phyloP scores from a whole-genome alignment of 768 basidiomycete genomes.

The Pleurotus cornucopiae region DNA sequence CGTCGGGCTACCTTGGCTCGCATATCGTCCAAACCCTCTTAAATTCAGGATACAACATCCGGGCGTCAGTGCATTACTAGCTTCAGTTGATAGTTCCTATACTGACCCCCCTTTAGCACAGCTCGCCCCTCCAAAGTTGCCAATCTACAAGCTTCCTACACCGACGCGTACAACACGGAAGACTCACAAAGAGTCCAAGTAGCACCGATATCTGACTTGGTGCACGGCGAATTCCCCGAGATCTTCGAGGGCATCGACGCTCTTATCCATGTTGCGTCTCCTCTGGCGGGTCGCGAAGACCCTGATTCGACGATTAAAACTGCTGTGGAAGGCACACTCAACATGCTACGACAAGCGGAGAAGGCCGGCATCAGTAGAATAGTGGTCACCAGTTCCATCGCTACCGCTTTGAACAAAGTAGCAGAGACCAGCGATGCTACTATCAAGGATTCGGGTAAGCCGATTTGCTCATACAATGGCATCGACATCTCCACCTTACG shows the following conservation, averaged over 20 bases:
- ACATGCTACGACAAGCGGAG: slow-evolving; percentile 33
- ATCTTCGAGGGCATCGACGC: slow-evolving; percentile 44
- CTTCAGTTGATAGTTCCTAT: neutral
- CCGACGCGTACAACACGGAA: slow-evolving; percentile 10
- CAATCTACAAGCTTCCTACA: slow-evolving; percentile 15
- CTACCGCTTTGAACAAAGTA: slow-evolving; percentile 12
- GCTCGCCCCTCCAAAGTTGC: slow-evolving; percentile 16
- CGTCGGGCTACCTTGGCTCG: slow-evolving; percentile 1
- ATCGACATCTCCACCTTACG: neutral
- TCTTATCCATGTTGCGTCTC: slow-evolving; percentile 39
- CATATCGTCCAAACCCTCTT: neutral
- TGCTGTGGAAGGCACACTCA: slow-evolving; percentile 32
- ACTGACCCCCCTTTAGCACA: slow-evolving; percentile 9
- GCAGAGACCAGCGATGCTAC: slow-evolving; percentile 17
- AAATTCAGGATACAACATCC: neutral
- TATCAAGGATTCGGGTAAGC: slow-evolving; percentile 23
- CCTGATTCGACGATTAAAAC: slow-evolving; percentile 18
- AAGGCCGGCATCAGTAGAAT: slow-evolving; percentile 30
- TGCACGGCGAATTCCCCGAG: slow-evolving; percentile 34
- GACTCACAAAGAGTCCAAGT: slow-evolving; percentile 19
- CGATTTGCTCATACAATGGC: neutral
- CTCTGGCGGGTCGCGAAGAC: slow-evolving; percentile 18
- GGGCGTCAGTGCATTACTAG: neutral
- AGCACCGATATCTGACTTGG: slow-evolving; percentile 24
- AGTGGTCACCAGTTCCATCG: slow-evolving; percentile 36